phyloP scores from a whole-genome alignment of 768 basidiomycete species.

The Hydnomerulius pinastri region DNA sequence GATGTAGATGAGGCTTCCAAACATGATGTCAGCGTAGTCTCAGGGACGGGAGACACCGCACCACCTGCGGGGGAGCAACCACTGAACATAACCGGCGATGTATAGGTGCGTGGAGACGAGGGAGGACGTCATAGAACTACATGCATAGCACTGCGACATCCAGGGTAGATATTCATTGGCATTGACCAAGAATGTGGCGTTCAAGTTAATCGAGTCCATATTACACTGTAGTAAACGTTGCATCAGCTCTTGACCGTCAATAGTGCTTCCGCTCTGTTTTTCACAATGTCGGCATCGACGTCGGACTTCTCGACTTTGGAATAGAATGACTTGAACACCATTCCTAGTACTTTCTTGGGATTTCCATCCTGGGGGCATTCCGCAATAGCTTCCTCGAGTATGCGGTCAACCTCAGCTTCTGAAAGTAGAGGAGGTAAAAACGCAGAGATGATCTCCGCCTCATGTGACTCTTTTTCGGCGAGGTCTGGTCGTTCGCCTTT shows the following conservation, averaged over 20 bases:
- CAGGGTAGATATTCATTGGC: too few relatives aligned
- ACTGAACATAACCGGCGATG: too few relatives aligned
- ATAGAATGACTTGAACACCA: slow-evolving; percentile 67
- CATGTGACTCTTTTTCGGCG: slow-evolving; percentile 59
- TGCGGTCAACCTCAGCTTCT: slow-evolving; percentile 53
- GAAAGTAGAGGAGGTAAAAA: slow-evolving; percentile 64
- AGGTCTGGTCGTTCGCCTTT: slow-evolving; percentile 65
- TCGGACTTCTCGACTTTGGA: slow-evolving; percentile 55
- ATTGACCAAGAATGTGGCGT: too few relatives aligned
- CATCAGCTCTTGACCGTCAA: slow-evolving; percentile 22
- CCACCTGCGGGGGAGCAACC: too few relatives aligned
- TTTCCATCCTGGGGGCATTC: slow-evolving; percentile 17
- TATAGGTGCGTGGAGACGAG: too few relatives aligned
- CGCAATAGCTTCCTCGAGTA: slow-evolving; percentile 46
- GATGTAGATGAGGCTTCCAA: slow-evolving; percentile 1
- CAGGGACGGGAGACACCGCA: slow-evolving; percentile 3
- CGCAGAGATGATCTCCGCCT: slow-evolving; percentile 54
- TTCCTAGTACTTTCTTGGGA: slow-evolving; percentile 38
- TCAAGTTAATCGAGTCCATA: too few relatives aligned
- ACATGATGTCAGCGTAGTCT: not conserved
- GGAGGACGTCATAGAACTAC: too few relatives aligned
- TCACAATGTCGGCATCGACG: slow-evolving; percentile 61
- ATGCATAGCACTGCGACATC: too few relatives aligned
- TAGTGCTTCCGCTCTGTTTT: slow-evolving; percentile 46
- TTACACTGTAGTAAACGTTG: too few relatives aligned